Evolutionary conservation across 257 asterid species (phyloP).

Genomic region (Capsicum pubescens): DNA sequence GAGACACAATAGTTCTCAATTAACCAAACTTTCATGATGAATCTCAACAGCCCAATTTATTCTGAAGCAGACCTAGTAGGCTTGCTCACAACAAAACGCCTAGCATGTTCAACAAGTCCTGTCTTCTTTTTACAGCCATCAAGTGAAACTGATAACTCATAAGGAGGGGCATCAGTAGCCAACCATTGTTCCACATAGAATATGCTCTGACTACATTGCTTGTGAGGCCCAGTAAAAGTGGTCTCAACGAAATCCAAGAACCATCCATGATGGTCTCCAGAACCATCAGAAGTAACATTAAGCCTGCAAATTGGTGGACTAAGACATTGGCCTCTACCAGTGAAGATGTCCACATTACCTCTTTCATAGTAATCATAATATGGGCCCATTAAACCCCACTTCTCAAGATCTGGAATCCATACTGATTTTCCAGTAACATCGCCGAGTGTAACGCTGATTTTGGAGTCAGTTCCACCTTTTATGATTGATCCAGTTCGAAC

Average conservation of each 20-base stretch:
- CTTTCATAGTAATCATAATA: conserved; percentile 59
- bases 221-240: conserved; percentile 54
- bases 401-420: conserved; percentile 51
- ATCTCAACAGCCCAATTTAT: conserved; percentile 1
- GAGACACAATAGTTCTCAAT: neutral
- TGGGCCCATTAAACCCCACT: conserved; percentile 67
- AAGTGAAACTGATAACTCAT: conserved; percentile 41
- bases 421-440: conserved; percentile 46
- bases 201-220: conserved; percentile 50
- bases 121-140: conserved; percentile 45
- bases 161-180: conserved; percentile 54
- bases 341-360: conserved; percentile 55
- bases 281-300: conserved; percentile 53
- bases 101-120: neutral
- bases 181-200: conserved; percentile 64
- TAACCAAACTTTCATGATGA: neutral
- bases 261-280: conserved; percentile 51
- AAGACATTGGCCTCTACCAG: conserved; percentile 58
- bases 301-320: conserved; percentile 57
- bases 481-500: conserved; percentile 57
- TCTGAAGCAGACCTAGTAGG: conserved; percentile 27
- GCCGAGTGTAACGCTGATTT: conserved; percentile 49
- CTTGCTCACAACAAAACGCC: conserved; percentile 45
- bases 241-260: conserved; percentile 42
- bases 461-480: conserved; percentile 61